Conservation (phyloP, 1,284 basidiomycete genomes). For the Schizophyllum amplum region DNA sequence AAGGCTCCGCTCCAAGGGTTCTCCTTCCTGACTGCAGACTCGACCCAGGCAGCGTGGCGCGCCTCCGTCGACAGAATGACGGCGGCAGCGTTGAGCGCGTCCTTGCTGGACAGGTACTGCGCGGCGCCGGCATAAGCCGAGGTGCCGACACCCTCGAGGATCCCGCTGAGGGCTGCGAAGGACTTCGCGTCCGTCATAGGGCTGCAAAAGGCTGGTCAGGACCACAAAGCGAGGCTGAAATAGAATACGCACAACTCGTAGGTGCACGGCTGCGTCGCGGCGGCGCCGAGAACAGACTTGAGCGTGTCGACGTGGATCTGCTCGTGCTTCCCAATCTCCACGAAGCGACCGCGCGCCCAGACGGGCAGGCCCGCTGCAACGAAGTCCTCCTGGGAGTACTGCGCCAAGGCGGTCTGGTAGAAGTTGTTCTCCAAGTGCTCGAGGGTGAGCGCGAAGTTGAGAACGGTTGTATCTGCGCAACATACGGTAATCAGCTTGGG, state of each 20-base stretch:
- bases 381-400: slow-evolving; percentile 44
- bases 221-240: neutral
- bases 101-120: slow-evolving; percentile 31
- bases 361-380: slow-evolving; percentile 38
- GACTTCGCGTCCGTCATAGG: slow-evolving; percentile 39
- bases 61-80: slow-evolving; percentile 34
- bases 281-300: slow-evolving; percentile 39
- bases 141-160: slow-evolving; percentile 50
- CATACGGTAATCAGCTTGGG: neutral
- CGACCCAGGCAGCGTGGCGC: slow-evolving; percentile 41
- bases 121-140: slow-evolving; percentile 51
- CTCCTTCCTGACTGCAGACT: slow-evolving; percentile 33
- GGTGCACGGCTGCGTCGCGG: slow-evolving; percentile 43
- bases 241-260: slow-evolving; percentile 46
- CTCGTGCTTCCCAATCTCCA: slow-evolving; percentile 55
- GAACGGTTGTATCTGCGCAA: slow-evolving; percentile 20
- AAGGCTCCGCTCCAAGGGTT: slow-evolving; percentile 44
- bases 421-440: slow-evolving; percentile 66
- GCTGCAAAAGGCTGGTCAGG: slow-evolving; percentile 24
- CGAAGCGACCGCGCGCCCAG: slow-evolving; percentile 42
- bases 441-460: slow-evolving; percentile 38
- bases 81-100: slow-evolving; percentile 30
- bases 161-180: slow-evolving; percentile 44
- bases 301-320: slow-evolving; percentile 33
- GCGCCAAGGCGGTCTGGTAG: slow-evolving; percentile 39